Conservation (phyloP, 140 eudicot genomes). For the Cichorium intybus region DNA sequence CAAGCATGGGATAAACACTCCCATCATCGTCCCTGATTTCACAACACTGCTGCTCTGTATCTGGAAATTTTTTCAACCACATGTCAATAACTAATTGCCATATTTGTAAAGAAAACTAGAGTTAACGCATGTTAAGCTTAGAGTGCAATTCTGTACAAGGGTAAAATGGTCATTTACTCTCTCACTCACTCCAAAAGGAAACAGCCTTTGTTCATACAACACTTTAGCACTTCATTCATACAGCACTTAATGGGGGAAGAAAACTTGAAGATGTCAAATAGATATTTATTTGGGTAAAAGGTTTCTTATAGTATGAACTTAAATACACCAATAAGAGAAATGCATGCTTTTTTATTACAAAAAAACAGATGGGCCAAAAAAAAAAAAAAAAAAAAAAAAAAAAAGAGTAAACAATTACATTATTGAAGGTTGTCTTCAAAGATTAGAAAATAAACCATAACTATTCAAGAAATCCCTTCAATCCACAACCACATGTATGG, state of each 20-base stretch:
- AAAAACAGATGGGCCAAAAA: not conserved
- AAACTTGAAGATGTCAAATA: slow-evolving; percentile 1
- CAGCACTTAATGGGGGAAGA: not conserved
- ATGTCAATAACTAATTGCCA: slow-evolving; percentile 2
- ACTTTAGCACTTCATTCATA: not conserved
- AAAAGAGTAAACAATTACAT: not conserved
- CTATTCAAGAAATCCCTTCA: not conserved
- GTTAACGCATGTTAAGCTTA: slow-evolving; percentile 3
- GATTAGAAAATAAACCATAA: not conserved
- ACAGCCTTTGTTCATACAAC: not conserved
- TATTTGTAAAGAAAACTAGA: not conserved
- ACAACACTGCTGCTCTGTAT: slow-evolving; percentile 54
- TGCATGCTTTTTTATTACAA: not conserved
- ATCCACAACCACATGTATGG: too few species aligned
- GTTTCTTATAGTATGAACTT: not conserved
- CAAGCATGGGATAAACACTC: slow-evolving; percentile 94
- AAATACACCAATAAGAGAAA: not conserved
- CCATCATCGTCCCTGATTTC: slow-evolving; percentile 93
- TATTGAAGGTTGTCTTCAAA: not conserved
- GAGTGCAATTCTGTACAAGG: not conserved
- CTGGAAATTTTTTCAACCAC: slow-evolving; percentile 8
- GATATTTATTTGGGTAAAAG: slow-evolving; percentile 9
- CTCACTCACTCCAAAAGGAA: not conserved
- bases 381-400: not conserved
- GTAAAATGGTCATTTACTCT: not conserved